Evolutionary conservation across 2,329 filamentous ascomycete genomes (phyloP).

Genomic region (Microsporum audouinii): DNA sequence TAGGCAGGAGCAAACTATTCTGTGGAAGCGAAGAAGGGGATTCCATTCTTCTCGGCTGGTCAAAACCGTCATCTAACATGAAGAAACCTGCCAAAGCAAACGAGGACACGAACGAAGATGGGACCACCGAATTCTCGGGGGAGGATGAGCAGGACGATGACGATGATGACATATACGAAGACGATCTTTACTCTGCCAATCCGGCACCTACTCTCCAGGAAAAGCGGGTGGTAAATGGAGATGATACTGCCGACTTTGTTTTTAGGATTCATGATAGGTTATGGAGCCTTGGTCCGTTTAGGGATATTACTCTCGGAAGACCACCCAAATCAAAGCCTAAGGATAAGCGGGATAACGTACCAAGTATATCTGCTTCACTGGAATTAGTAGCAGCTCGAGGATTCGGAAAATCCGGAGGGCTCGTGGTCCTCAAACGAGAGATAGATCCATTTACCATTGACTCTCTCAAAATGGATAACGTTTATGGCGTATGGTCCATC

Average conservation of each 20-base stretch:
- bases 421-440: slow-evolving; percentile 67
- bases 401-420: slow-evolving; percentile 49
- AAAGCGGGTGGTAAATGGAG: slow-evolving; percentile 16
- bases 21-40: slow-evolving; percentile 75
- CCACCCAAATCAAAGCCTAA: slow-evolving; percentile 25
- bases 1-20: slow-evolving; percentile 63
- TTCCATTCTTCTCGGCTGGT: slow-evolving; percentile 72
- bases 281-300: slow-evolving; percentile 67
- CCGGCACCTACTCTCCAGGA: slow-evolving; percentile 11
- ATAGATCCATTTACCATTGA: slow-evolving; percentile 63
- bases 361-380: slow-evolving; percentile 32
- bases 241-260: slow-evolving; percentile 44
- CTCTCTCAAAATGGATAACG: slow-evolving; percentile 59
- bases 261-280: slow-evolving; percentile 71
- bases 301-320: slow-evolving; percentile 59
- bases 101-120: slow-evolving; percentile 19
- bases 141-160: slow-evolving; percentile 44
- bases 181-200: slow-evolving; percentile 37
- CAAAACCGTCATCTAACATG: slow-evolving; percentile 49
- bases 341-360: slow-evolving; percentile 27
- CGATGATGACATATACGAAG: slow-evolving; percentile 49
- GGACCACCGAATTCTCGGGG: slow-evolving; percentile 45
- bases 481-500: slow-evolving; percentile 72
- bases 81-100: slow-evolving; percentile 46
- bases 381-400: slow-evolving; percentile 46